Evolutionary conservation across 2,329 filamentous ascomycete genomes (phyloP), one percentile per base, ranked within the genome.

Genomic region (Colletotrichum tanaceti): DNA sequence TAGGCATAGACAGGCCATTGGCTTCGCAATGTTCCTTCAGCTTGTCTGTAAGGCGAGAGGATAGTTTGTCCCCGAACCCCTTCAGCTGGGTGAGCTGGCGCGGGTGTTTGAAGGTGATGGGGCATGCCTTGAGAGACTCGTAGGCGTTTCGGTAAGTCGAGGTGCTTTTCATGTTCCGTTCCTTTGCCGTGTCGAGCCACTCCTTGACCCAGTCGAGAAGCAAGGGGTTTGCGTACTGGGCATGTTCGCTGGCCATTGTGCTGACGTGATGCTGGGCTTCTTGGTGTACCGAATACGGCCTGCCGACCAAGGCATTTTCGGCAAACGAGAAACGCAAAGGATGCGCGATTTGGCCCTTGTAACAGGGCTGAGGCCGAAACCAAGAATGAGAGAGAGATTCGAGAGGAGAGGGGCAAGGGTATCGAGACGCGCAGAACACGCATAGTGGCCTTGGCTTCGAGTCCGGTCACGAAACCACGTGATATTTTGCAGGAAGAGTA

Each of bases 101-200:
- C 2, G 93, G 92, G 76, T 96, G 93, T 20, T 86, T 81, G 72
- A 93, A 92, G 1, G 80, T 79, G 46, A 93, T 81, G 0, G 93
- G 92, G 71, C 92, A 94, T 14, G 87, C 87, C 78, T 90, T 92
- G 77, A 96, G 87, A 2, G 92, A 91, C 66, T 93, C 86, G 74
- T 93, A 93, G 1, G 93, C 93, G 73, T 90, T 89, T 71, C 88
- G 91, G 77, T 94, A 95, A 0, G 87, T 90, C n/a, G 85, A 87
- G 28, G 89, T 80, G 24, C 90, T 91, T 76, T 93, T 93, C 20
- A 88, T 87, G 75, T 91, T 93, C 53, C 86, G 86, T 72, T 93
- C 88, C 57, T 86, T 84, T 14, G 91, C 92, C 47, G 86, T 77
- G 52, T 94, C 90, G 58, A 91, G 85, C 91, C 90, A 93, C 81